Conservation (phyloP, 768 basidiomycete genomes). For the Auriscalpium microsporum region DNA sequence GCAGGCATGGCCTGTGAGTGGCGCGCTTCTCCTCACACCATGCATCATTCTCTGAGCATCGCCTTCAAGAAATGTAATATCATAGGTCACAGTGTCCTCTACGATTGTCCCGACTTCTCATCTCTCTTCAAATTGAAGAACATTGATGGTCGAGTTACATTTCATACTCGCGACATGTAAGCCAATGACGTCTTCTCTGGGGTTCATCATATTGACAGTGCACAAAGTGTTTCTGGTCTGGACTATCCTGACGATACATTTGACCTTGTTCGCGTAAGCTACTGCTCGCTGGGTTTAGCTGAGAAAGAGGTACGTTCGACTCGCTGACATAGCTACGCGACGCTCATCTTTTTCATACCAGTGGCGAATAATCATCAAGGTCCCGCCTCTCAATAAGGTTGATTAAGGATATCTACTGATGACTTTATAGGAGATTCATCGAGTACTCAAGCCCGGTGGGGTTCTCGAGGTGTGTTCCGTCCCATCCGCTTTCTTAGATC, state of each 20-base stretch:
- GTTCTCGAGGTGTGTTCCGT: slow-evolving; percentile 47
- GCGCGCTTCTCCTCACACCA: neutral
- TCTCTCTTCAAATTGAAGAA: neutral
- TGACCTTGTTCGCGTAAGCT: slow-evolving; percentile 12
- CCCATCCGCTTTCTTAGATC: neutral
- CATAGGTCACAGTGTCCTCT: neutral
- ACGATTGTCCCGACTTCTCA: neutral
- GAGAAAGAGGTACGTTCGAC: slow-evolving; percentile 10
- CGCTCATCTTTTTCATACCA: neutral
- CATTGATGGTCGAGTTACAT: neutral
- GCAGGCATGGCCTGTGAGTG: slow-evolving; percentile 52
- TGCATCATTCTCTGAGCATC: neutral
- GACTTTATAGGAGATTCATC: slow-evolving; percentile 48
- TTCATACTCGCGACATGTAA: neutral
- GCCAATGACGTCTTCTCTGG: neutral
- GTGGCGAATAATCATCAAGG: slow-evolving; percentile 13
- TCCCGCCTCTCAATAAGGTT: neutral
- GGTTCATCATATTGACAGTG: neutral
- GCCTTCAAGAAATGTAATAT: neutral
- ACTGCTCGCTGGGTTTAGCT: slow-evolving; percentile 10
- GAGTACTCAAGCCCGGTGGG: slow-evolving; percentile 55
- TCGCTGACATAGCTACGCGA: neutral
- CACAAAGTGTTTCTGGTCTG: neutral
- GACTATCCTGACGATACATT: slow-evolving; percentile 6
- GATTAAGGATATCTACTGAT: slow-evolving; percentile 9